Evolutionary conservation across 345 rosid species (phyloP), one percentile per base, ranked within the genome.

Genomic region (Linum lewisii): DNA sequence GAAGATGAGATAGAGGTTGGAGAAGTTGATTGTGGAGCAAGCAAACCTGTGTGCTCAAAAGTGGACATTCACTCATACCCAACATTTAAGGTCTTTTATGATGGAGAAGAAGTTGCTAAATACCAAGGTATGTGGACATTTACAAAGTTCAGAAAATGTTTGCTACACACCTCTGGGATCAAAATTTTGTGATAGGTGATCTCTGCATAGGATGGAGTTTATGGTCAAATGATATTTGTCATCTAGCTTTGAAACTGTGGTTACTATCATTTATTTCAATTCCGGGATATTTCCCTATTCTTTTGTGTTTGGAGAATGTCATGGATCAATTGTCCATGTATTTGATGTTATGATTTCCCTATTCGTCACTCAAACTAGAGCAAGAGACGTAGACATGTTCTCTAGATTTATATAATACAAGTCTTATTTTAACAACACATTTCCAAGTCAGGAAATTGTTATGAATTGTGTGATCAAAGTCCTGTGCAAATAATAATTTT

Each of bases 1-100:
- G 94, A 84, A 60, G 95, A 86, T 65, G 97, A 86, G 55, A 93
- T 93, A 54, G 99, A 93, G 89, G 75, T 86, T 34, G 99, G 99
- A 26, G 97, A 89, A 78, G 97, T 93, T 57, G 97, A 93, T 56
- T 93, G 99, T 21, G 82, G 82, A 44, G 44, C 70, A 1, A 84
- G 87, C 70, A 93, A 88, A 76, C 58, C 84, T 54, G 80, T 93
- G 44, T 93, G 99, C 69, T 53, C 90, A 51, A 83, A 93, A 72
- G 95, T 77, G 44, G 90, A 93, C 63, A 93, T 89, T 67, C 91
- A 89, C 68, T 86, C 97, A 1, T 93, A 93, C 71, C 98, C 98
- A 52, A 92, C 98, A 1, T 92, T 92, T 71, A 92, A 86, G 79
- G 70, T 86, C 49, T 88, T 92, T 66, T 92, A 80, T 37, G 86